phyloP scores from a whole-genome alignment of 306 rosid genomes.

The Gynostemma pentaphyllum region DNA sequence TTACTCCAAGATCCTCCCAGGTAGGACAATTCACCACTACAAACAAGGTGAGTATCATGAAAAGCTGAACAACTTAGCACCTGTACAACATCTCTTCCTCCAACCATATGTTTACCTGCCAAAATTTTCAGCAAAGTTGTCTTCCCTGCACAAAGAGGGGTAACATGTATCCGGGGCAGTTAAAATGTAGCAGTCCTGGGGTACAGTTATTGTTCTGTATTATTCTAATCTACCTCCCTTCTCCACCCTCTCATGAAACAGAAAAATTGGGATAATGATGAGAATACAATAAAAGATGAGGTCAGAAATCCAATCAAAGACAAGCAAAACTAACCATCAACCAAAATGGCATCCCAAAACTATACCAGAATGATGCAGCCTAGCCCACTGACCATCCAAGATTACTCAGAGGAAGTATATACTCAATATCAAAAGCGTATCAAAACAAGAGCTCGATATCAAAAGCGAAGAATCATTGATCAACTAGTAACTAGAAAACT shows the following conservation, averaged over 20 bases:
- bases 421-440: neutral
- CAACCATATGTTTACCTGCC: constrained; percentile 93
- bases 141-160: constrained; percentile 48
- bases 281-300: neutral
- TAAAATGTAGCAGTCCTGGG: neutral
- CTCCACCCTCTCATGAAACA: neutral
- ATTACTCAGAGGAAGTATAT: no score
- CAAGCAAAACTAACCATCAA: neutral
- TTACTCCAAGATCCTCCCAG: constrained; percentile 97
- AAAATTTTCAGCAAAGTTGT: constrained; percentile 78
- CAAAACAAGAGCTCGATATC: no score
- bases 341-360: neutral
- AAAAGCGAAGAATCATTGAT: no score
- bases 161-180: neutral
- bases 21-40: constrained; percentile 82
- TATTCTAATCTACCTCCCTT: neutral
- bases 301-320: neutral
- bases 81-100: constrained; percentile 86
- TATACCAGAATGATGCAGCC: no score
- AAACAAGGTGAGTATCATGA: constrained; percentile 79
- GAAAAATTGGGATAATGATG: neutral
- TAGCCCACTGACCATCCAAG: no score
- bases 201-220: neutral
- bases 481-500: no score
- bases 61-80: constrained; percentile 76